A percentile compares a stretch with the other conserved stretches of the same genome.
Evolutionary conservation across 176 grass and related monocot genomes (phyloP).

Genomic region (Areca catechu): DNA sequence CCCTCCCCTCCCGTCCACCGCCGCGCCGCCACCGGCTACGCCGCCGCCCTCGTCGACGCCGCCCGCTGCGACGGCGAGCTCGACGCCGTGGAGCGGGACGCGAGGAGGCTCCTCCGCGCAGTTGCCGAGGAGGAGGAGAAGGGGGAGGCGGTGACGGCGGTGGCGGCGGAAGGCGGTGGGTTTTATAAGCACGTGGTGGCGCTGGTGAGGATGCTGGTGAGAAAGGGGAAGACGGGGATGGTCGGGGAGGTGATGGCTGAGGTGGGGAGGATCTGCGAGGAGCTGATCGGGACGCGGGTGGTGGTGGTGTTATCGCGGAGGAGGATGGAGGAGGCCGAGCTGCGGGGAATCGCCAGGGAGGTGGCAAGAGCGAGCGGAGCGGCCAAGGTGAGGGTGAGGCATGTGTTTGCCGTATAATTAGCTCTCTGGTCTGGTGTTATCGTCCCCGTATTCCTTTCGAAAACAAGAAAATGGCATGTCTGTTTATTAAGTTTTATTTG

Average conservation of each 20-base stretch:
- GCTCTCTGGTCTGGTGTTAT: no score
- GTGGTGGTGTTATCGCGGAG: background rate
- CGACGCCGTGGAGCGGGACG: constrained; percentile 11
- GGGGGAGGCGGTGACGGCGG: constrained; percentile 16
- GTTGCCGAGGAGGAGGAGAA: constrained; percentile 5
- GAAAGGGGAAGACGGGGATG: constrained; percentile 29
- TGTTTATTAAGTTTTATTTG: no score
- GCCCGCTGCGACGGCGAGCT: constrained; percentile 16
- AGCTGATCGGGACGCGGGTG: constrained; percentile 15
- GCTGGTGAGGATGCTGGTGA: constrained; percentile 30
- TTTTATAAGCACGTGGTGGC: constrained; percentile 24
- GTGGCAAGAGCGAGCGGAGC: constrained; percentile 17
- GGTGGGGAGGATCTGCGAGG: constrained; percentile 22
- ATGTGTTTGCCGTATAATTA: constrained; percentile 2
- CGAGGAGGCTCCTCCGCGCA: constrained; percentile 5
- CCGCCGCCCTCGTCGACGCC: constrained; percentile 30
- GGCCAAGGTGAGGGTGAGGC: constrained; percentile 20
- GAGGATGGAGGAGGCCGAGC: constrained; percentile 7
- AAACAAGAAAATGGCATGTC: no score
- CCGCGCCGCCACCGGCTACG: constrained; percentile 37
- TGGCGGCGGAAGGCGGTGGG: constrained; percentile 10
- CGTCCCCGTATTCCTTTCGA: no score
- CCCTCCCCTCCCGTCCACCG: constrained; percentile 6
- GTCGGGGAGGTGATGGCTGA: constrained; percentile 34
- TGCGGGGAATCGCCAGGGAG: constrained; percentile 16